Base-by-base conservation (phyloP, 2,329 filamentous ascomycete genomes). In the Stachybotrys chartarum region DNA sequence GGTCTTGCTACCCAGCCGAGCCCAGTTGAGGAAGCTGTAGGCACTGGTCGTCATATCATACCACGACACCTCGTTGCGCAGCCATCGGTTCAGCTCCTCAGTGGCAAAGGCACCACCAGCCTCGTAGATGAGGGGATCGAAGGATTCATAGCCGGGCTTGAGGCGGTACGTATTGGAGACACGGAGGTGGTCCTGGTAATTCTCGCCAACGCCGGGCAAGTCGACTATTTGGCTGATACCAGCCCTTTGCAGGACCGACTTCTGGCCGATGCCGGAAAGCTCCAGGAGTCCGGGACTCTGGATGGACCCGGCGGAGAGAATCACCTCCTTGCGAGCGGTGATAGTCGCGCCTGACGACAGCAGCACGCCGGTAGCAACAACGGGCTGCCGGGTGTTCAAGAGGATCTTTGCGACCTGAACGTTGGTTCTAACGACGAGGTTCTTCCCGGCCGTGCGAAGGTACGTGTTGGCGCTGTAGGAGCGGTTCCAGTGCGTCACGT, bases 381-480 rank as follows among this genome's bases (percentile, higher is more conserved):
- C 16, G n/a, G 50, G 50, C 35, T 42, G 32, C 31, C 18, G 14
- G 16, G 7, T 42, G 50, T 32, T 5, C 10, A 52, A 44, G 31
- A 52, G n/a, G 18, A 52, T 32, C 17, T 44, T 52, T 6, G 50
- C 50, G 11, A 52, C 50, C 10, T 52, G 50, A 11, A 17, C 35
- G 32, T 44, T 45, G 85, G 49, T 48, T 30, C 5, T 59, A 16
- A 61, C 53, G 12, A 46, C 45, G n/a, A 79, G 66, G 53, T 78
- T 79, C 3, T 64, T 35, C 0, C 68, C 65, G 5, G 70, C 68
- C 14, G 70, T 60, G 6, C 72, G 68, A 0, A 78, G 66, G 55
- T 79, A 80, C 30, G 68, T 69, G 50, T 70, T 73, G 44, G 71
- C 66, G 54, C 71, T 72, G 63, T 79, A 79, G 4, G 75, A 78